Evolutionary conservation across 2,329 filamentous ascomycete genomes (phyloP), one percentile per base, ranked within the genome.

Genomic region (Raffaelea arxii): DNA sequence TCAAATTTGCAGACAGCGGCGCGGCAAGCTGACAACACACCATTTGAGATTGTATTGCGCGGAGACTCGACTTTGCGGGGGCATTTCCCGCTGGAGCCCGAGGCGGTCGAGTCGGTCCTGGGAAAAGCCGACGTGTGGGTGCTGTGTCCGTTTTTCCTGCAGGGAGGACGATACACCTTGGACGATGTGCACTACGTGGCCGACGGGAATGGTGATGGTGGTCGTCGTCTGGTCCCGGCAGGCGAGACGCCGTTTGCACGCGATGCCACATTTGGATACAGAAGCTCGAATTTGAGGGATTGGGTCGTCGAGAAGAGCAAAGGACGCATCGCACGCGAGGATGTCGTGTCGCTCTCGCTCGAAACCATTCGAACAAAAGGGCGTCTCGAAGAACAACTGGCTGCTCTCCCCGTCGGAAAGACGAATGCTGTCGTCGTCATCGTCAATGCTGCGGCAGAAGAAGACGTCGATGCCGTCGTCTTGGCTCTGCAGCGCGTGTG

Each of bases 81-180:
- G 50, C 82, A 86, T 64, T 91, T 86, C 69, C 86, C 89, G 22
- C 77, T 94, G 14, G 94, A 94, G 78, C 90, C 87, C 16, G 87
- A 96, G 64, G 71, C 70, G 0, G 71, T 68, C 0, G 69, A 75
- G 47, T 59, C 64, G 1, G 69, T 72, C 1, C 62, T 78, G 1
- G 75, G 75, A 0, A 56, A 62, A 1, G 65, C 67, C 1, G 72
- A 77, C 51, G 72, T 68, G 0, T 75, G 74, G 67, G 62, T 80
- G 2, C 59, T 80, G 0, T 74, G 74, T 0, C 77, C 77, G 0
- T 79, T 79, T 57, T 80, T 80, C 55, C 62, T 71, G 4, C 75
- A 80, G 52, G 77, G 77, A 6, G 76, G 77, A 0, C 57, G 77
- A 3, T 74, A 72, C 38, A 80, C 76, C 0, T 75, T 79, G 14